Percentiles rank a stretch among this genome's conserved stretches.
phyloP scores from a whole-genome alignment of 1,139 yeast genomes.

The Pichiaceae sp. region DNA sequence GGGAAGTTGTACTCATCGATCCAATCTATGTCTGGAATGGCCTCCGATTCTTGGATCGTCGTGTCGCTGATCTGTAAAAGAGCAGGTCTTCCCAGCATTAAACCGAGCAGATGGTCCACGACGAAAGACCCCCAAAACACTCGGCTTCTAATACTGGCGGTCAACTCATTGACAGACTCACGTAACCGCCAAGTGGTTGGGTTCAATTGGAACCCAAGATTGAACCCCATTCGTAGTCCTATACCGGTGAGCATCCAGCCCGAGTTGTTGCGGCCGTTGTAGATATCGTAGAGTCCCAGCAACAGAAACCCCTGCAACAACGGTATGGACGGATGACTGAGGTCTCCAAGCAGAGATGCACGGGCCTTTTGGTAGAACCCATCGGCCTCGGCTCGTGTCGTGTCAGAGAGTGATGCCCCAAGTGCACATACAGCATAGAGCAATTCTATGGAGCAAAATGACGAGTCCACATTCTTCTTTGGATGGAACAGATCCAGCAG shows the following conservation, averaged over 20 bases:
- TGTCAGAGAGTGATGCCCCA: constrained; percentile 41
- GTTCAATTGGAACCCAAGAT: constrained; percentile 55
- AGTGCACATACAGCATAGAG: constrained; percentile 49
- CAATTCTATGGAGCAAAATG: constrained; percentile 41
- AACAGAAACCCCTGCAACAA: constrained; percentile 41
- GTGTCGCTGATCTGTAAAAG: constrained; percentile 49
- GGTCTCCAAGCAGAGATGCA: constrained; percentile 25
- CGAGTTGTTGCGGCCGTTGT: constrained; percentile 42
- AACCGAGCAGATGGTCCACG: constrained; percentile 56
- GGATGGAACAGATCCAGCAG: constrained; percentile 44
- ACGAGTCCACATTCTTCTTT: constrained; percentile 5
- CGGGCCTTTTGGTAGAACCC: constrained; percentile 36
- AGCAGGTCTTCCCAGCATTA: constrained; percentile 52
- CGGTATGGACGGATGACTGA: constrained; percentile 30
- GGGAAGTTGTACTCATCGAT: constrained; percentile 41
- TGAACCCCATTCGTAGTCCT: constrained; percentile 59
- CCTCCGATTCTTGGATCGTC: constrained; percentile 33
- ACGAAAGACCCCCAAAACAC: constrained; percentile 63
- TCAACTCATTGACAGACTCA: constrained; percentile 7
- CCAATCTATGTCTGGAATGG: constrained; percentile 41
- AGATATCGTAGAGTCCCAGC: constrained; percentile 42
- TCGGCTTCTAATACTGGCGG: constrained; percentile 39
- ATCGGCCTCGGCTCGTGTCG: constrained; percentile 30
- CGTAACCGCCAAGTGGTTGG: constrained; percentile 48
- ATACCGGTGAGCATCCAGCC: constrained; percentile 59